Percentiles rank a stretch among this genome's conserved stretches.
Conservation (phyloP, 768 basidiomycete species). For the Inosperma sp. region DNA sequence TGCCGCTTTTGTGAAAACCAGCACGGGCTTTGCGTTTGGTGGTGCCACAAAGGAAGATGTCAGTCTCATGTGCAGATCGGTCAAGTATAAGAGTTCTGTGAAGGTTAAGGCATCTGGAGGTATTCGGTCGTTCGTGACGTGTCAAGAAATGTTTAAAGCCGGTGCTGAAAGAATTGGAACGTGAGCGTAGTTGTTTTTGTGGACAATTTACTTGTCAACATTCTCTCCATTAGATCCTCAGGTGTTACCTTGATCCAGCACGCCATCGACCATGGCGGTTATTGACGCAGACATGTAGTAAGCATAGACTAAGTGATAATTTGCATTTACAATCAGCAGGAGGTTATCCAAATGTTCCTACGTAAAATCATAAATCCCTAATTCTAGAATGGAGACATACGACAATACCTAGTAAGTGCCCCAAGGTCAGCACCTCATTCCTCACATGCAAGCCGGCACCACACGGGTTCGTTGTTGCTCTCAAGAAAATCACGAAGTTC, state of each 20-base stretch:
- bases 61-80: slow-evolving; percentile 38
- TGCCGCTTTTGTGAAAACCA: slow-evolving; percentile 51
- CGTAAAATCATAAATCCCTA: too few relatives aligned
- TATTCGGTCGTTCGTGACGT: slow-evolving; percentile 43
- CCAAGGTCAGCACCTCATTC: too few relatives aligned
- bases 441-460: too few relatives aligned
- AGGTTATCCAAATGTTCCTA: too few relatives aligned
- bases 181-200: slow-evolving; percentile 28
- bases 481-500: too few relatives aligned
- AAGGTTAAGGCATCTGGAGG: slow-evolving; percentile 52
- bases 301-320: too few relatives aligned
- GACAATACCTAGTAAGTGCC: too few relatives aligned
- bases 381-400: too few relatives aligned
- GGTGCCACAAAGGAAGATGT: slow-evolving; percentile 45
- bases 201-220: background rate
- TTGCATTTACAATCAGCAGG: too few relatives aligned
- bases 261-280: too few relatives aligned
- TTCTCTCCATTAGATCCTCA: slow-evolving; percentile 13
- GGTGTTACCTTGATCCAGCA: slow-evolving; percentile 16
- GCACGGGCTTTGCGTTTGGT: slow-evolving; percentile 47
- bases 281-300: too few relatives aligned
- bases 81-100: slow-evolving; percentile 30
- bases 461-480: too few relatives aligned
- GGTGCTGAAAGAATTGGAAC: slow-evolving; percentile 53
- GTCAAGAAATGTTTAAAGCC: slow-evolving; percentile 43